Evolutionary conservation across 2,329 filamentous ascomycete genomes (phyloP), one percentile per base, ranked within the genome.

Genomic region (Didymella pinodella): DNA sequence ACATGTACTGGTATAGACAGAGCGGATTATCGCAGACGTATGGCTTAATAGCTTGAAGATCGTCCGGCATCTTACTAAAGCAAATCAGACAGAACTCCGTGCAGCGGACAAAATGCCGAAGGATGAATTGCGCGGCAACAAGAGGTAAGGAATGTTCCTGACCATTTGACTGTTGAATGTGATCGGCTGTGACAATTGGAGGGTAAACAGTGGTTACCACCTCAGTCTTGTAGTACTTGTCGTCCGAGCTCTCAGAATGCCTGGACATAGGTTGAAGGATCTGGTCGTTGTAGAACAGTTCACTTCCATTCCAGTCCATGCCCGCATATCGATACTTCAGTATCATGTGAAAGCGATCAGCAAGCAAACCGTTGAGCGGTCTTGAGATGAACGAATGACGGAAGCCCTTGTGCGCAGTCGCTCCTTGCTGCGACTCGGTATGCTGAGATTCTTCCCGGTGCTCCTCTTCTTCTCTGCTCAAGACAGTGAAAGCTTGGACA

Each of bases 21-120:
- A 97, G 81, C 1, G 84, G 81, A 12, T 86, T 84, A 22, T 86
- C 85, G 77, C 93, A 97, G 44, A 97, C 92, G 61, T 84, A 83
- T 2, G 90, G 90, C 65, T 91, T 92, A 59, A 93, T 80, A 1
- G 89, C 86, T 67, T 89, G 86, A 36, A 94, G 88, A 0, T 86
- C 84, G 2, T 82, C 83, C 1, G 85, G 76, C 34, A 91, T 83
- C 65, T 84, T 88, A 65, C 85, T 85, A 75, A 96, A 91, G 69
- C 93, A 97, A 25, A 93, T 88, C 54, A 96, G 84, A 75, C 93
- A 97, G 75, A 94, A 96, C 53, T 95, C 88, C 0, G 91, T 92
- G 73, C 92, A 97, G 58, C 87, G 88, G 7, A 90, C 85, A 59
- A 97, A 87, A 68, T 93, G 90, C 1, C 89, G 87, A 26, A 96